phyloP scores from a whole-genome alignment of 192 early-diverging fungal genomes.

The Coemansia umbellata region DNA sequence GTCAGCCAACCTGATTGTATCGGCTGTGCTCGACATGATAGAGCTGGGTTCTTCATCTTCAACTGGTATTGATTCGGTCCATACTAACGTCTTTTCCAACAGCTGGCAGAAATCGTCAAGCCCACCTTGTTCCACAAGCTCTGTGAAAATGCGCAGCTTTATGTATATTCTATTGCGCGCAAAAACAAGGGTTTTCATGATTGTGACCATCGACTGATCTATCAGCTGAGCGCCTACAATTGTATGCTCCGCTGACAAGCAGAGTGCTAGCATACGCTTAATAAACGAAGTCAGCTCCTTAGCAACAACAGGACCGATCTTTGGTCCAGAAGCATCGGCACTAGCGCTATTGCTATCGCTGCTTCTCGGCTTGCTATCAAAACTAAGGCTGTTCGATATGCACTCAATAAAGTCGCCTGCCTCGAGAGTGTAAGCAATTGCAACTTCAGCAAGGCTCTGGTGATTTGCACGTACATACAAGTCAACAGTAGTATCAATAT shows the following conservation, averaged over 20 bases:
- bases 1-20: background rate
- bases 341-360: conserved; percentile 1
- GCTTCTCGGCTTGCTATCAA: conserved; percentile 8
- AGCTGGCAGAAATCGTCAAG: conserved; percentile 33
- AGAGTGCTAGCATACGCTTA: conserved; percentile 13
- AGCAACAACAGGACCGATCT: conserved; percentile 15
- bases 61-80: conserved; percentile 20
- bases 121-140: conserved; percentile 32
- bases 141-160: conserved; percentile 38
- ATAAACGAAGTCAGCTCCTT: conserved; percentile 22
- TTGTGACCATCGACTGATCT: conserved; percentile 37
- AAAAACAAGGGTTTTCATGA: conserved; percentile 48
- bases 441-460: conserved; percentile 31
- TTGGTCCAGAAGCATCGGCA: too few species aligned
- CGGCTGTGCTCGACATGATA: background rate
- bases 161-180: conserved; percentile 44
- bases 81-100: conserved; percentile 42
- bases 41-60: background rate
- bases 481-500: conserved; percentile 1
- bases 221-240: conserved; percentile 31
- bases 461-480: conserved; percentile 29
- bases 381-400: conserved; percentile 43
- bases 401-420: conserved; percentile 46
- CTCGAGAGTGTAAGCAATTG: conserved; percentile 34
- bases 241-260: conserved; percentile 14